A percentile compares a stretch with the other conserved stretches of the same genome.
phyloP scores from a whole-genome alignment of 345 rosid genomes.

The Nasturtium officinale region DNA sequence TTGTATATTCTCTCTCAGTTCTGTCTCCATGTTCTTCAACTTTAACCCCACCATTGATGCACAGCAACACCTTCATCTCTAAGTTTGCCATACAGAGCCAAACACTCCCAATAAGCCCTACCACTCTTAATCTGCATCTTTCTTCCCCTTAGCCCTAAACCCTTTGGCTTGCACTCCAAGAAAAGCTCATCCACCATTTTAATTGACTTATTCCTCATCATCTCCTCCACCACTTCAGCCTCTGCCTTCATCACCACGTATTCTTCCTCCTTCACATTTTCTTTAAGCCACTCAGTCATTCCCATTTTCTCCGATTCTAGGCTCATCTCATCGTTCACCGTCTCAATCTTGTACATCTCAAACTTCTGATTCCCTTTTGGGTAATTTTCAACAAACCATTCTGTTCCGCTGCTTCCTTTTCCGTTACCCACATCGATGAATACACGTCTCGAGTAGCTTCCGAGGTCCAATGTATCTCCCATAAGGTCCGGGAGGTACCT shows the following conservation, averaged over 20 bases:
- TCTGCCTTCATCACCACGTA: slow-evolving; percentile 86
- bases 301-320: slow-evolving; percentile 37
- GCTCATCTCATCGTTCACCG: slow-evolving; percentile 42
- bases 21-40: slow-evolving; percentile 34
- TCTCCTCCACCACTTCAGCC: slow-evolving; percentile 73
- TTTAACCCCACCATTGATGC: slow-evolving; percentile 85
- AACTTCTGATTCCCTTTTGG: slow-evolving; percentile 69
- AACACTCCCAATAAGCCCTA: slow-evolving; percentile 81
- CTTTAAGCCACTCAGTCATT: slow-evolving; percentile 68
- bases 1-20: slow-evolving; percentile 2
- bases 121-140: slow-evolving; percentile 43
- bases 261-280: slow-evolving; percentile 66
- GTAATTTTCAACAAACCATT: slow-evolving; percentile 69
- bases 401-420: slow-evolving; percentile 54
- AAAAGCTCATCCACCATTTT: slow-evolving; percentile 77
- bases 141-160: slow-evolving; percentile 42
- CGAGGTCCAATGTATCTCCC: slow-evolving; percentile 62
- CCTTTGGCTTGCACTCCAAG: slow-evolving; percentile 78
- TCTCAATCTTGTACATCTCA: slow-evolving; percentile 68
- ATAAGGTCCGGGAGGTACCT: slow-evolving; percentile 61
- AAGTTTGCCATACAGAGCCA: slow-evolving; percentile 77
- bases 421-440: slow-evolving; percentile 65
- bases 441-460: slow-evolving; percentile 62
- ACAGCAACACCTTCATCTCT: slow-evolving; percentile 81
- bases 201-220: slow-evolving; percentile 61